phyloP scores from a whole-genome alignment of 371 early-diverging fungal genomes.

The Apophysomyces ossiformis region DNA sequence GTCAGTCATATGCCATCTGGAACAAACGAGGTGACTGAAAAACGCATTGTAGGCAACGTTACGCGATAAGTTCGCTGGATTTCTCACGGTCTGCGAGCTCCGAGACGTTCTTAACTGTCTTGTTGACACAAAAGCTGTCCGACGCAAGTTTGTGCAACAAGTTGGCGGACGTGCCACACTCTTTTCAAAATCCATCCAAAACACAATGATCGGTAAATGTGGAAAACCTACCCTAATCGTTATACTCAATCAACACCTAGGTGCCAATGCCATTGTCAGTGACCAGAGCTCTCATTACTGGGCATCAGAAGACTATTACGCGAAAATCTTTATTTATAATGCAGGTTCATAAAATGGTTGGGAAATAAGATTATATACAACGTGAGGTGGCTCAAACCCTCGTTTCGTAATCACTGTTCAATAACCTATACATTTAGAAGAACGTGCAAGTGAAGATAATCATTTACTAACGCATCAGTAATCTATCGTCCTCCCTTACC shows the following conservation, averaged over 20 bases:
- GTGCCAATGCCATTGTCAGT: slow-evolving; percentile 88
- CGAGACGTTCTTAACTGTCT: slow-evolving; percentile 3
- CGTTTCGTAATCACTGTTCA: too few species aligned
- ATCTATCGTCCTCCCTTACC: too few species aligned
- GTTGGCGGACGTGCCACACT: background rate
- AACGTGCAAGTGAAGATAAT: too few species aligned
- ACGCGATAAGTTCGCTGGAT: background rate
- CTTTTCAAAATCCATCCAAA: background rate
- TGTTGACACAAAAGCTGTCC: background rate
- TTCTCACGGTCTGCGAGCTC: background rate
- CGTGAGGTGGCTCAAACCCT: too few species aligned
- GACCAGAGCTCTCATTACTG: slow-evolving; percentile 44
- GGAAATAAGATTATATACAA: too few species aligned
- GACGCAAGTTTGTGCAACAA: slow-evolving; percentile 1
- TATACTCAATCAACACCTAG: slow-evolving; percentile 42
- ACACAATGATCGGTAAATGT: background rate
- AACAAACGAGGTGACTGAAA: background rate
- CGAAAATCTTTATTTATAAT: background rate
- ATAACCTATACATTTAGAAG: too few species aligned
- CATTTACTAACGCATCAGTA: too few species aligned
- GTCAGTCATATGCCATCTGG: slow-evolving; percentile 2
- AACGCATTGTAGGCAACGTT: background rate
- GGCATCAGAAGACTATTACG: background rate
- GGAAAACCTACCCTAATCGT: background rate
- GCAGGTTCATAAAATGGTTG: too few species aligned